Evolutionary conservation across 2,329 filamentous ascomycete genomes (phyloP), one percentile per base, ranked within the genome.

Genomic region (Tothia fuscella): DNA sequence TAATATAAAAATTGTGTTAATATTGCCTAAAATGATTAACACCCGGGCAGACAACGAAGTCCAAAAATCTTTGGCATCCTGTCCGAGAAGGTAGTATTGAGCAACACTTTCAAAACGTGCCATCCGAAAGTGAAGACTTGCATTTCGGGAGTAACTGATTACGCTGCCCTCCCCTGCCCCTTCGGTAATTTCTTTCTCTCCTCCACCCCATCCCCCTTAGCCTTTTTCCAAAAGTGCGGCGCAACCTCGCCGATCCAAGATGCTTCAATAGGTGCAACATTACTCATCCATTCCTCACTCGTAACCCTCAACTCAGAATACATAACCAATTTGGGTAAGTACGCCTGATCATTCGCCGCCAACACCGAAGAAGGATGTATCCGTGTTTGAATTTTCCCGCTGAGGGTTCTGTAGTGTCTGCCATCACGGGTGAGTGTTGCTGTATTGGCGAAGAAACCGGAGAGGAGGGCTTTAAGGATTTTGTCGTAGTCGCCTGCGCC

Each of bases 401-500:
- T 94, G 50, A 96, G 78, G 0, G 87, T 94, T 16, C 88, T 75
- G 62, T 98, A 98, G 47, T 76, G 82, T 54, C 93, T 82, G 2
- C 91, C 91, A 31, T 82, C 81, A 36, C 83, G 72, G 56, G 91
- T 81, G 42, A 98, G 63, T 3, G 86, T 70, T 1, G 88, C 88
- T 0, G 88, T 87, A 58, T 96, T 94, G 14, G 84, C 80, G 68
- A 96, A 96, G 71, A 94, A 98, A 2, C 89, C 91, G 0, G 87
- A 79, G 1, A 86, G 88, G 41, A 98, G 73, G 10, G 88, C 82
- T 46, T 93, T 88, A 54, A 88, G 82, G 51, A 96, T 87, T 0
- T 86, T 82, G 4, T 76, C 65, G 14, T 86, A 62, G 57, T 95
- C 87, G 38, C 67, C 70, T 2, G 78, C 68, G 4, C 86, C 86